Conservation (phyloP, 2,329 filamentous ascomycete species). For the Trichoderma oligosporum region DNA sequence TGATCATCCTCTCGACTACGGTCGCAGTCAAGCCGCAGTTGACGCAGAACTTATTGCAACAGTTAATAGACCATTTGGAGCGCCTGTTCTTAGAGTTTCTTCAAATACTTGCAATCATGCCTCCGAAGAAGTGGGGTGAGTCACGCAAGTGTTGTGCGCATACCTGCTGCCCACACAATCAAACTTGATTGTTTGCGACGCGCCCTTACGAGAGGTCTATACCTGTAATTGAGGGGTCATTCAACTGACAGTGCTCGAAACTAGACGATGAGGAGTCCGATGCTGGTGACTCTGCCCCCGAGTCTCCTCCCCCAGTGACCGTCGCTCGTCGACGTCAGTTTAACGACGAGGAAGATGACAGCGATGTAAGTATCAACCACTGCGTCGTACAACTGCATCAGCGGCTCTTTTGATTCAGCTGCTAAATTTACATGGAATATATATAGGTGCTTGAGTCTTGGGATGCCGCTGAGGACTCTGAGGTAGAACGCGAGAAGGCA, state of each 20-base stretch:
- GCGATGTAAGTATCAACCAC: conserved; percentile 57
- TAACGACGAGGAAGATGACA: conserved; percentile 85
- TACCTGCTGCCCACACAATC: neutral
- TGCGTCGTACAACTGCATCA: neutral
- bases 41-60: neutral
- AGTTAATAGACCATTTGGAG: neutral
- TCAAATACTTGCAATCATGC: conserved; percentile 34
- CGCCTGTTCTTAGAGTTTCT: neutral
- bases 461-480: conserved; percentile 95
- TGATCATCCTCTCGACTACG: neutral
- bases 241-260: neutral
- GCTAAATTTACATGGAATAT: neutral
- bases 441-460: conserved; percentile 88
- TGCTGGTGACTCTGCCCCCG: conserved; percentile 34
- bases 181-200: neutral
- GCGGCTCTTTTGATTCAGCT: neutral
- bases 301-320: conserved; percentile 39
- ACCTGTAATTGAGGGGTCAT: neutral
- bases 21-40: neutral
- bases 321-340: conserved; percentile 59
- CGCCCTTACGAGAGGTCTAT: conserved; percentile 18
- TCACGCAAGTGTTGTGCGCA: conserved; percentile 17
- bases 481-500: conserved; percentile 92
- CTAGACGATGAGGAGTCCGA: conserved; percentile 37
- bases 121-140: conserved; percentile 45